A percentile compares a stretch with the other conserved stretches of the same genome.
Conservation (phyloP, 192 early-diverging fungal genomes). For the Coemansia sp. region DNA sequence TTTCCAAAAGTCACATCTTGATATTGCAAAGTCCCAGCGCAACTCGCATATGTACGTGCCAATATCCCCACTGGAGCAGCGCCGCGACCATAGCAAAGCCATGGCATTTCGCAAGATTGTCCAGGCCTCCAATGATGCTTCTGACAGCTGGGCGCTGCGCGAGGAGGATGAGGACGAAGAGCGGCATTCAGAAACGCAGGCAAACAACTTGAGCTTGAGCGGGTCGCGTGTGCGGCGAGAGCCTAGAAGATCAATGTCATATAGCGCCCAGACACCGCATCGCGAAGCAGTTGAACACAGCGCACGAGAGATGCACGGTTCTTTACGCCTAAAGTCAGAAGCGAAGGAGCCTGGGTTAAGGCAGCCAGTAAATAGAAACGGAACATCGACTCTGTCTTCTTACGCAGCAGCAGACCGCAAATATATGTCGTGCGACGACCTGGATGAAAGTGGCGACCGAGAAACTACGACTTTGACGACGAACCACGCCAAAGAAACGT, state of each 20-base stretch:
- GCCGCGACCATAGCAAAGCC: constrained; percentile 30
- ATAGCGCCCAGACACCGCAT: constrained; percentile 29
- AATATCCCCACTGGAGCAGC: constrained; percentile 51
- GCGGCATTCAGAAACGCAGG: neutral
- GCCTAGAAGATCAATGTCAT: constrained; percentile 44
- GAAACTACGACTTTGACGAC: neutral
- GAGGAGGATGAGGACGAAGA: constrained; percentile 47
- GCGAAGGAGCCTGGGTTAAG: neutral
- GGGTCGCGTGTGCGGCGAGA: constrained; percentile 11
- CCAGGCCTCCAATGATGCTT: neutral
- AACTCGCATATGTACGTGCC: constrained; percentile 44
- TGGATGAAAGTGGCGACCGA: neutral
- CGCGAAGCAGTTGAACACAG: constrained; percentile 21
- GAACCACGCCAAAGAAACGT: neutral
- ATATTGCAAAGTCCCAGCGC: constrained; percentile 22
- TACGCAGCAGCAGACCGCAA: neutral
- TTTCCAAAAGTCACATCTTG: constrained; percentile 21
- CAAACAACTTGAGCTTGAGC: constrained; percentile 8
- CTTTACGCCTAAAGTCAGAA: neutral
- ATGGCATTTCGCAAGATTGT: neutral
- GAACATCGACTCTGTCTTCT: neutral
- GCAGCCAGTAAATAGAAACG: neutral
- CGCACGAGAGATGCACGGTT: constrained; percentile 9
- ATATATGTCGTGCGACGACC: neutral
- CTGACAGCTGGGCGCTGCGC: constrained; percentile 34